These are phyloP conservation scores for Leptodontidium sp. DNA, from an alignment of 2,329 filamentous ascomycete genomes.

Conservation along the genomic window DNA sequence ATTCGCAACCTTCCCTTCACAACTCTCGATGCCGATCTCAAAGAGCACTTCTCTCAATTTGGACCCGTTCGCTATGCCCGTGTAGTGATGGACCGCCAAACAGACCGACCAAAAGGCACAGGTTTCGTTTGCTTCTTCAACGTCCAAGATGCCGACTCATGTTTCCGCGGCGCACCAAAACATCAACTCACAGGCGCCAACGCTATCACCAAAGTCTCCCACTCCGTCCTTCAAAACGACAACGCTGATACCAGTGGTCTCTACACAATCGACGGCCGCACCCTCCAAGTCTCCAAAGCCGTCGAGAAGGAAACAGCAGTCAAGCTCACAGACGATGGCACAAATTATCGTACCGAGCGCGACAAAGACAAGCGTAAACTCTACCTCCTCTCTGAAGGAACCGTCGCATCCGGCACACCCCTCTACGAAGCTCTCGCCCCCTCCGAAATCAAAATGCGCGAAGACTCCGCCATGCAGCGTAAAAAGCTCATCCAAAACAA, in stretches of 20 bases:
- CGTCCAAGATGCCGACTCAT: conserved; percentile 75
- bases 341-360: conserved; percentile 65
- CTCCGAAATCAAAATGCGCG: conserved; percentile 85
- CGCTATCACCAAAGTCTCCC: conserved; percentile 61
- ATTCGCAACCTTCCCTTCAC: conserved; percentile 94
- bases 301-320: conserved; percentile 84
- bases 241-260: conserved; percentile 80
- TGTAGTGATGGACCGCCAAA: conserved; percentile 86
- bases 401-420: conserved; percentile 78
- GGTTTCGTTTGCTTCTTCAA: conserved; percentile 95
- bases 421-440: conserved; percentile 79
- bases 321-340: conserved; percentile 75
- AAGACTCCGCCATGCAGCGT: conserved; percentile 85
- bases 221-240: conserved; percentile 89
- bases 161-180: conserved; percentile 78
- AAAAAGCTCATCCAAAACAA: conserved; percentile 92
- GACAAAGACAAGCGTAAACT: conserved; percentile 91
- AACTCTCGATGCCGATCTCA: conserved; percentile 80
- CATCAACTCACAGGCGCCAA: conserved; percentile 52
- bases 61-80: conserved; percentile 90
- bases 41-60: conserved; percentile 87
- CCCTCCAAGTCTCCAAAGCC: conserved; percentile 84
- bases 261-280: conserved; percentile 90
- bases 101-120: conserved; percentile 87
- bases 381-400: conserved; percentile 87